phyloP scores from a whole-genome alignment of 164 flowering plant species.

The Dillenia suffruticosa region DNA sequence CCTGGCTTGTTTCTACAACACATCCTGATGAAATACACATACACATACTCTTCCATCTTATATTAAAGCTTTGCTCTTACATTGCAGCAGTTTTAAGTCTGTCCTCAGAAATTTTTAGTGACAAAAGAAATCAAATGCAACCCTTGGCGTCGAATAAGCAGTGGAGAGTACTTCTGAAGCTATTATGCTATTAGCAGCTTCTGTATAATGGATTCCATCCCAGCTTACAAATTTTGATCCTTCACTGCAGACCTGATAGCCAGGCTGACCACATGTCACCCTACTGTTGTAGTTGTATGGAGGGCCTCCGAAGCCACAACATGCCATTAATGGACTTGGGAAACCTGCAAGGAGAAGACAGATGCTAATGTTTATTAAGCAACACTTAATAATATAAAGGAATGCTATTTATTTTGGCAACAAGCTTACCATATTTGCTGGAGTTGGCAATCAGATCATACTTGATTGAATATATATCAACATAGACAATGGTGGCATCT shows the following conservation, averaged over 20 bases:
- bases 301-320: conserved; percentile 65
- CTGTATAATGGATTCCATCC: conserved; percentile 72
- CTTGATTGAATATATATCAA: conserved; percentile 31
- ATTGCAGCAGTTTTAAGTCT: too few relatives aligned
- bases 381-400: conserved; percentile 39
- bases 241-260: conserved; percentile 35
- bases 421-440: conserved; percentile 28
- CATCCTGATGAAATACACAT: too few relatives aligned
- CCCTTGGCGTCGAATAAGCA: conserved; percentile 37
- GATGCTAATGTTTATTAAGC: background rate
- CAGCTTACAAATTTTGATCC: conserved; percentile 37
- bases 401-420: conserved; percentile 33
- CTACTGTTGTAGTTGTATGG: conserved; percentile 49
- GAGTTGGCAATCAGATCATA: conserved; percentile 31
- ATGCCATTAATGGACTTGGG: conserved; percentile 52
- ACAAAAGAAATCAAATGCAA: conserved; percentile 49
- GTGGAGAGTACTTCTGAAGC: conserved; percentile 47
- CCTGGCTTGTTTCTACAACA: too few relatives aligned
- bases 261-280: conserved; percentile 48
- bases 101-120: background rate
- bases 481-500: conserved; percentile 30
- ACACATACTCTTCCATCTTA: too few relatives aligned
- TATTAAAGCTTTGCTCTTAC: too few relatives aligned
- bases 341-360: conserved; percentile 32
- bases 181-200: conserved; percentile 52